Conservation (phyloP, 208 protist species). For the Trypanosoma vivax region DNA sequence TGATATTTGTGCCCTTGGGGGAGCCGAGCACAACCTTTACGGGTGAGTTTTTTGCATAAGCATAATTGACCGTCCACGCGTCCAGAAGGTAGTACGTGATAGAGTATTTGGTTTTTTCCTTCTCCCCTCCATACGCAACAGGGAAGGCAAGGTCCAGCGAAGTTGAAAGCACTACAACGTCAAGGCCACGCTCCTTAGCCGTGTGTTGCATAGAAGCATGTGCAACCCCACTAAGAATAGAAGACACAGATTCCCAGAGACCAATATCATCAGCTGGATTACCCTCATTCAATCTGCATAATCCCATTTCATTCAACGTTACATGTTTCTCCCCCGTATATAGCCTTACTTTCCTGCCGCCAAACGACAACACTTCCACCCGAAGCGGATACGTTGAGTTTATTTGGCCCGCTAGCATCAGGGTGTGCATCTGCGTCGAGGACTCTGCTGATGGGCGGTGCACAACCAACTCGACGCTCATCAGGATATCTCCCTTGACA, state of each 20-base stretch:
- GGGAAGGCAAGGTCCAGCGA: not conserved
- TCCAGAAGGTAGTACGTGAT: constrained; percentile 2
- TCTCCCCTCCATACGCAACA: not conserved
- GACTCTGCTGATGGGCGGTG: not conserved
- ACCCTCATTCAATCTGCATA: not conserved
- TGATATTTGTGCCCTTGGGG: not conserved
- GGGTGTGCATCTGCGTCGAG: not conserved
- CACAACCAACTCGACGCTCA: not conserved
- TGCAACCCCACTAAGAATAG: not conserved
- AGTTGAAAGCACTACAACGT: not conserved
- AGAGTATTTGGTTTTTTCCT: not conserved
- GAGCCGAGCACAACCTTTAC: not conserved
- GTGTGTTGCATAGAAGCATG: not conserved
- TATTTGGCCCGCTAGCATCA: not conserved
- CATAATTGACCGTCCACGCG: not conserved
- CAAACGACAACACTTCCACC: not conserved
- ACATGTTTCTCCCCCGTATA: not conserved
- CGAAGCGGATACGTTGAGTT: not conserved
- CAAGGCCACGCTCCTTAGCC: not conserved
- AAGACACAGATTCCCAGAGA: not conserved
- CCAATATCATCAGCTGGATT: not conserved
- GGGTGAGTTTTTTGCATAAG: not conserved
- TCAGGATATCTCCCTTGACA: not conserved
- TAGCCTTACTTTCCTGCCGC: not conserved
- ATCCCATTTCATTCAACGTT: not conserved